phyloP scores from a whole-genome alignment of 2,329 filamentous ascomycete genomes.

The Penicillium hordei region DNA sequence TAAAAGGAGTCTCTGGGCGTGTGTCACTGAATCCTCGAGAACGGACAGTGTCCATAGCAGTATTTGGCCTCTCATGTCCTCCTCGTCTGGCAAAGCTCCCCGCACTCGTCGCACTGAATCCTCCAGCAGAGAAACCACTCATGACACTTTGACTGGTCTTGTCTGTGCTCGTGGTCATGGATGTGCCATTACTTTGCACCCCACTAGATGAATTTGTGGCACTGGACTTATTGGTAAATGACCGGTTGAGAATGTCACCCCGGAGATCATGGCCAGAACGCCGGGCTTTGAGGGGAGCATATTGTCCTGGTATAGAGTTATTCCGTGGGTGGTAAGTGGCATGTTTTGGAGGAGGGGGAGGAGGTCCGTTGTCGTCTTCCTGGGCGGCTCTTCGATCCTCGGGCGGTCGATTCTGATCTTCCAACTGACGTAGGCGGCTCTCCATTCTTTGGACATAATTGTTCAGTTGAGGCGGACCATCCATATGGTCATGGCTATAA shows the following conservation, averaged over 20 bases:
- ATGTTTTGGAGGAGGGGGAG: constrained; percentile 63
- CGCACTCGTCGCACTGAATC: constrained; percentile 90
- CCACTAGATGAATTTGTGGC: constrained; percentile 75
- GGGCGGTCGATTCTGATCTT: constrained; percentile 50
- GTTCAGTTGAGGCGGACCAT: constrained; percentile 69
- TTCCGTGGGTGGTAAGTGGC: constrained; percentile 43
- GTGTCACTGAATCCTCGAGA: constrained; percentile 42
- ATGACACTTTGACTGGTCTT: constrained; percentile 83
- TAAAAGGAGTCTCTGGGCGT: constrained; percentile 59
- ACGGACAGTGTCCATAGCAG: constrained; percentile 42
- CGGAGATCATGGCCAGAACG: constrained; percentile 71
- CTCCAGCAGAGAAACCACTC: constrained; percentile 89
- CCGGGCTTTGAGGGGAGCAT: constrained; percentile 40
- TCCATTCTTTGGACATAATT: constrained; percentile 95
- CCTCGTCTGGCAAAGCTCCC: constrained; percentile 80
- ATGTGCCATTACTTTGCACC: constrained; percentile 66
- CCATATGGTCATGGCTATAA: constrained; percentile 40
- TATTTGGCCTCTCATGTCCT: constrained; percentile 45
- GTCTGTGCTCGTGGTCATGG: constrained; percentile 67
- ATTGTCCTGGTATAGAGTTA: constrained; percentile 44
- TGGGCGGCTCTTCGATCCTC: constrained; percentile 55
- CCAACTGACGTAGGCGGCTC: constrained; percentile 70
- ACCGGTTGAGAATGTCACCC: constrained; percentile 68
- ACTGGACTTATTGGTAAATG: constrained; percentile 84
- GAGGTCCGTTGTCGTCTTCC: constrained; percentile 51